Evolutionary conservation across 306 rosid genomes (phyloP), one percentile per base, ranked within the genome.

Genomic region (Canavalia ensiformis): DNA sequence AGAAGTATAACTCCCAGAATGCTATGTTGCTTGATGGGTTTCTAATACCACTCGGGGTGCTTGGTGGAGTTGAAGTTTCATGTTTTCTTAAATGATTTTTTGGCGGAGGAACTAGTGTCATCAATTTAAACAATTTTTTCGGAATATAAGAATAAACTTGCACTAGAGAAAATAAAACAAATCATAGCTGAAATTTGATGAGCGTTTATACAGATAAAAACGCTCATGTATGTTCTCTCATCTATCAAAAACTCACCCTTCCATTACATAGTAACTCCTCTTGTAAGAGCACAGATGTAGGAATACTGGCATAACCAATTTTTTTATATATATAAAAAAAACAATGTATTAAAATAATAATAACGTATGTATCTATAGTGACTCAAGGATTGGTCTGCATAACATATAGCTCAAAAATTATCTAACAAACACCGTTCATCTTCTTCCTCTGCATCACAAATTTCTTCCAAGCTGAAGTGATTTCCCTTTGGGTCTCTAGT

Each of bases 401-500:
- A 37, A 37, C 9, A 45, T 45, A 7, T 34, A 65, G 12, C 10
- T 64, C 49, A 28, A 74, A 18, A 30, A 42, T 29, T 73, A 56
- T 2, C 71, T 90, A 91, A 55, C 97, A 91, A 49, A 91, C 96
- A 18, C 91, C 87, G 25, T 88, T 93, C 13, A 76, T 89, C 88
- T 90, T 92, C 89, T 86, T 93, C 90, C 76, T 91, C 7, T 91
- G 82, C 86, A 80, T 66, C 8, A 88, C 97, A 82, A 93, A 88
- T 77, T 91, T 93, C 91, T 77, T 93, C 97, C 97, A 93, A 72
- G 13, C 83, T 7, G 88, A 47, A 25, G 94, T 91, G 81, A 93
- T 87, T 83, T 90, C 94, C 87, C 92, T 91, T 59, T 87, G 88
- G 2, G 87, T 86, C 77, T 91, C 95, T 13, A 82, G 1, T 0